A percentile compares a stretch with the other conserved stretches of the same genome.
Evolutionary conservation across 2,329 filamentous ascomycete species (phyloP).

Genomic region (Colletotrichum tofieldiae): DNA sequence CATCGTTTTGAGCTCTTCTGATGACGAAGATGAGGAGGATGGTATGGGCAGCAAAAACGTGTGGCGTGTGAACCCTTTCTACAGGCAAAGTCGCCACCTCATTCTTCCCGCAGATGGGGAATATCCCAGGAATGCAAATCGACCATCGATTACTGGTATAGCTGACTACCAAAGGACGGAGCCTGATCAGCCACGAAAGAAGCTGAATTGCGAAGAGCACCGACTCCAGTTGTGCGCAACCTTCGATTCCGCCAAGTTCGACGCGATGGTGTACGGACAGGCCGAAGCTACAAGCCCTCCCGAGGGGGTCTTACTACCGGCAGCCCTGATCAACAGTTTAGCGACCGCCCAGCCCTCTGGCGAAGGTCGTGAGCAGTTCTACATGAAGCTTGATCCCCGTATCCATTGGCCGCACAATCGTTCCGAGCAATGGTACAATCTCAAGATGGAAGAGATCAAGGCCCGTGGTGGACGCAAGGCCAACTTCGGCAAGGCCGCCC

Average conservation of each 20-base stretch:
- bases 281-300: constrained; percentile 41
- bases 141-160: background rate
- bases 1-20: constrained; percentile 16
- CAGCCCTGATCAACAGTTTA: background rate
- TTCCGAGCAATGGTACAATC: constrained; percentile 61
- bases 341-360: constrained; percentile 30
- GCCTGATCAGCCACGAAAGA: background rate
- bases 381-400: constrained; percentile 65
- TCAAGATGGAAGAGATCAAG: constrained; percentile 66
- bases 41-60: background rate
- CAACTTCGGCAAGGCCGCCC: constrained; percentile 63
- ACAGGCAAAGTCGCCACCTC: background rate
- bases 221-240: constrained; percentile 22
- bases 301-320: constrained; percentile 1
- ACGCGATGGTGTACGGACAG: constrained; percentile 42
- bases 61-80: background rate
- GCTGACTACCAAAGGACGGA: constrained; percentile 1
- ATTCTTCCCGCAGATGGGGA: background rate
- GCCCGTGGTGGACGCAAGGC: constrained; percentile 65
- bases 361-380: constrained; percentile 54
- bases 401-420: constrained; percentile 63
- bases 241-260: constrained; percentile 44
- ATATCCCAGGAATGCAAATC: background rate
- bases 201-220: constrained; percentile 19
- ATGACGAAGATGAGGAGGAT: constrained; percentile 6